Base-by-base conservation (phyloP, 352 stramenopile genomes). In the Pythium oligandrum region DNA sequence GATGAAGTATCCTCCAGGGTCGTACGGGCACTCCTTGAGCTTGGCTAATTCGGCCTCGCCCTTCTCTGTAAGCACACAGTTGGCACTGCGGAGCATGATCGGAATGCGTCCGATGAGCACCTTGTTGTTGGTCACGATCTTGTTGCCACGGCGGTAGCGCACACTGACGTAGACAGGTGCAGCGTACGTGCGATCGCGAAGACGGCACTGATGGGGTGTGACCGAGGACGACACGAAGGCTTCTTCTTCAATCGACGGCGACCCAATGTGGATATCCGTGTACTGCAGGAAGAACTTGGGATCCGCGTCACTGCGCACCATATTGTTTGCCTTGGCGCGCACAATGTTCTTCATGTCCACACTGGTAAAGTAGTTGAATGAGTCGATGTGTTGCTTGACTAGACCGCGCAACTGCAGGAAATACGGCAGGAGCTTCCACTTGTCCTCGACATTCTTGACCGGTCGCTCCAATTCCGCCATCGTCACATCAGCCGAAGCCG, bases 1-100 rank as follows among this genome's bases (percentile, higher is more conserved):
- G 59, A 99, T 94, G 59, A 99, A 99, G 71, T 99, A 99, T 56
- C 98, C 97, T 61, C 98, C 98, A 30, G 97, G 97, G 76, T 99
- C 97, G 70, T 99, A 98, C 17, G 97, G 95, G 70, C 97, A 99
- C 83, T 99, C 98, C 70, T 99, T 98, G 66, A 99, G 92, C 50
- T 86, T 87, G 34, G 96, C 95, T 51, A 99, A 73, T 71, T 98
- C 81, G 4, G 77, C 75, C 56, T 99, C 90, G 40, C 80, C 90
- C 67, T 98, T 98, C 31, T 89, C 92, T 30, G 79, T 78, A 32
- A 99, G 85, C 30, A 99, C 78, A 68, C 97, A 99, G 66, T 98
- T 98, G 34, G 78, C 88, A 40, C 83, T 98, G 17, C 96, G 88
- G 48, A 99, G 78, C 97, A 99, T 99, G 68, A 99, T 98, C 42